Evolutionary conservation across 495 filamentous ascomycete species (phyloP).

Genomic region (Aspergillus homomorphus): DNA sequence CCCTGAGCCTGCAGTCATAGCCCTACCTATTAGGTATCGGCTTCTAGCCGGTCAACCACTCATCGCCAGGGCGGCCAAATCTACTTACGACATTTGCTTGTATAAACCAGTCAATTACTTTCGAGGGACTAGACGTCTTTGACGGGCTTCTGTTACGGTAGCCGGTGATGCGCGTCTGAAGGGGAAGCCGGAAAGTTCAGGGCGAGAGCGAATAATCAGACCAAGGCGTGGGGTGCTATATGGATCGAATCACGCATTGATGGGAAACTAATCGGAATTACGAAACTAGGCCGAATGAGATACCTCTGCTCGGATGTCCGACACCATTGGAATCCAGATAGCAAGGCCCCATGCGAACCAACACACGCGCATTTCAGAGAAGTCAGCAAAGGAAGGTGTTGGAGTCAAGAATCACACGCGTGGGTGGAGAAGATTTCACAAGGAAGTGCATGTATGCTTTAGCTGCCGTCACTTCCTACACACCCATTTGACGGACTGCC

Average conservation of each 20-base stretch:
- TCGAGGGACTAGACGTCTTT: not conserved
- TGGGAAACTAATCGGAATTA: not conserved
- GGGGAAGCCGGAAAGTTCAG: not conserved
- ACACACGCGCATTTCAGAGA: not conserved
- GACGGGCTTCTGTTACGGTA: not conserved
- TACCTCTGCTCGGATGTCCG: not conserved
- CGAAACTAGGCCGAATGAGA: not conserved
- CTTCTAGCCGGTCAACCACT: not conserved
- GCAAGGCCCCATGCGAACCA: not conserved
- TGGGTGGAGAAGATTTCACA: not conserved
- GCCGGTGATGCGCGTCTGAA: not conserved
- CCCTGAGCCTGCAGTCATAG: slow-evolving; percentile 10
- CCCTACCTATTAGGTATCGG: slow-evolving; percentile 1
- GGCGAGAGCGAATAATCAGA: not conserved
- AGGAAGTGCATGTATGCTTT: not conserved
- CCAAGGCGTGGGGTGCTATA: not conserved
- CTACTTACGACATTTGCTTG: not conserved
- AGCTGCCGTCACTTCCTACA: not conserved
- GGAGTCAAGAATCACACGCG: not conserved
- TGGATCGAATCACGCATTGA: not conserved
- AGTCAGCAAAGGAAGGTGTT: not conserved
- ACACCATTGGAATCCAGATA: not conserved
- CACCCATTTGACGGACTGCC: slow-evolving; percentile 32
- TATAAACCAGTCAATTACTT: not conserved
- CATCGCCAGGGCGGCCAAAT: not conserved